Percentiles rank a stretch among this genome's conserved stretches.
phyloP scores from a whole-genome alignment of 331 rosid species.

The Pyracantha coccinea region DNA sequence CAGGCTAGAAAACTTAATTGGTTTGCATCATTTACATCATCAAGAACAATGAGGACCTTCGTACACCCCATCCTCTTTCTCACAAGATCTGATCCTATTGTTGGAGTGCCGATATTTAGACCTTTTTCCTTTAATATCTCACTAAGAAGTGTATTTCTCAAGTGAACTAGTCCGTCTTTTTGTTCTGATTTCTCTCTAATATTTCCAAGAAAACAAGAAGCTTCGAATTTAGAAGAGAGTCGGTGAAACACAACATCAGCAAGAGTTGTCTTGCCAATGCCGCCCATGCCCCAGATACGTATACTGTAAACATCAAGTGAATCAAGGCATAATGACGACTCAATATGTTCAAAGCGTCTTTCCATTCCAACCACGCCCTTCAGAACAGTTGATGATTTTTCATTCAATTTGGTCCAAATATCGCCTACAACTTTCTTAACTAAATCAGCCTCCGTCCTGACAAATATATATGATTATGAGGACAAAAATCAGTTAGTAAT shows the following conservation, averaged over 20 bases:
- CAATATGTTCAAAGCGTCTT: background rate
- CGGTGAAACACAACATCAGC: background rate
- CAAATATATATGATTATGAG: background rate
- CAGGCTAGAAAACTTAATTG: background rate
- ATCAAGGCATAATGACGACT: background rate
- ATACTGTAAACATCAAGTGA: background rate
- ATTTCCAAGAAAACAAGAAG: background rate
- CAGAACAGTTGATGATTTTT: background rate
- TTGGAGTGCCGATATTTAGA: no score
- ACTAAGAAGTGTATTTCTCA: background rate
- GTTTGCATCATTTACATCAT: background rate
- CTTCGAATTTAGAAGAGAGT: background rate
- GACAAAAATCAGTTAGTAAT: background rate
- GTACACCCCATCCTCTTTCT: no score
- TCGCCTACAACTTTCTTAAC: background rate
- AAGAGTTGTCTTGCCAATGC: conserved; percentile 8
- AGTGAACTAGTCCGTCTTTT: background rate
- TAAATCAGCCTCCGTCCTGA: conserved; percentile 5
- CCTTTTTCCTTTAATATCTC: background rate
- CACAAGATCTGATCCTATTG: no score
- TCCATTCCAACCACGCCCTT: background rate
- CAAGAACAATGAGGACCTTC: background rate
- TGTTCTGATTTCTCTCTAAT: background rate
- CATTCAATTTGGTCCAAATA: background rate
- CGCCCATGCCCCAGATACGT: conserved; percentile 12